Base-by-base conservation (phyloP, 2,329 filamentous ascomycete species). In the Botryotinia convoluta region DNA sequence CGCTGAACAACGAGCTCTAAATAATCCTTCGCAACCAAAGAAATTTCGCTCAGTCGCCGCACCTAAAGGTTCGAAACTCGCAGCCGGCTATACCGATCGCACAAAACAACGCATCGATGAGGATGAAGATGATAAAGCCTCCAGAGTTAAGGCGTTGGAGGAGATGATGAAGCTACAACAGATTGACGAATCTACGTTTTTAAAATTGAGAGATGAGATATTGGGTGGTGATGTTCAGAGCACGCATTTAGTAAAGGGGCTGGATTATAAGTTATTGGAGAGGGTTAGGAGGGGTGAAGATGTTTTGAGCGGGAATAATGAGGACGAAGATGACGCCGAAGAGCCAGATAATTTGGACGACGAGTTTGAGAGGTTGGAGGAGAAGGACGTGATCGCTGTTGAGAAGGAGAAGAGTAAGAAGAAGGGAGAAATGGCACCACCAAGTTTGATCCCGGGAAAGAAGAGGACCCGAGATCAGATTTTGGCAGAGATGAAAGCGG, bases 241-340 rank as follows among this genome's bases (percentile, higher is more conserved):
- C 78, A 97, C 94, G 22, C 94, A 97, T 85, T 83, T 98, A 76
- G 91, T 98, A 65, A 98, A 98, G 81, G 96, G 96, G 0, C 83
- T 99, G 68, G 96, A 99, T 82, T 92, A 94, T 81, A 92, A 92
- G 81, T 84, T 98, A 20, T 84, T 95, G 42, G 89, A 92, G 81
- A 86, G 90, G 77, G 87, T 92, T 74, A 87, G 87, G 74, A 87
- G 86, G 72, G 93, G 92, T 26, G 73, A 74, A 42, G 73, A 74
- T 65, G 71, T 74, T 51, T 57, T 74, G 35, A 79, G 81, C 1
- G 78, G 77, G n/a, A 77, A 79, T 18, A 79, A 78, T 10, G 80
- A 75, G 6, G 65, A 73, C 7, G 74, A 79, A 2, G 75, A 77
- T 22, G 70, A 79, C 3, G 75, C 77, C 18, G 74, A 75, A 60